Conservation (phyloP, 768 basidiomycete species). For the Leucocoprinus sp. region DNA sequence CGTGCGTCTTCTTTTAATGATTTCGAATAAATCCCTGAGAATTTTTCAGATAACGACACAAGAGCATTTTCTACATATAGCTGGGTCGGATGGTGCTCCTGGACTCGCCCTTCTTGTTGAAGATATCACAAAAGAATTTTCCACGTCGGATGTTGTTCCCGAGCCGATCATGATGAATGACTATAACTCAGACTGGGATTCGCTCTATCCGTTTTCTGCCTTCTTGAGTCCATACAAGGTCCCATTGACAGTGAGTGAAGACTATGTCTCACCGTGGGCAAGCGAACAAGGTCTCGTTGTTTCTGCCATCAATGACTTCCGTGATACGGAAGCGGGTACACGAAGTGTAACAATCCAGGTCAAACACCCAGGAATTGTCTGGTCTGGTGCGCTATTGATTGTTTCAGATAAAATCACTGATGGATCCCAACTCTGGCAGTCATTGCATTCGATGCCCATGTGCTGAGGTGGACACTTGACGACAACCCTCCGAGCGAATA, state of each 20-base stretch:
- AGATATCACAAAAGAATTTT: conserved; percentile 55
- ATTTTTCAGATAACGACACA: conserved; percentile 53
- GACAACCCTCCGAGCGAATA: conserved; percentile 67
- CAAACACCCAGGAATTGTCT: conserved; percentile 74
- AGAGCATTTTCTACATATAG: conserved; percentile 73
- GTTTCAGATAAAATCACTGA: background rate
- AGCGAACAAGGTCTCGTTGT: conserved; percentile 39
- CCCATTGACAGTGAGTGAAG: conserved; percentile 41
- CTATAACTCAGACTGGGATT: conserved; percentile 84
- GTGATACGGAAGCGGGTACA: conserved; percentile 51
- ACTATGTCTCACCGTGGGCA: conserved; percentile 45
- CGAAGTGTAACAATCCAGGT: conserved; percentile 64
- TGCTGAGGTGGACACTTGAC: conserved; percentile 78
- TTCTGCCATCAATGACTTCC: conserved; percentile 44
- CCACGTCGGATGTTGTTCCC: conserved; percentile 31
- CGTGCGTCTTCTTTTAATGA: conserved; percentile 34
- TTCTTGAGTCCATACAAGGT: conserved; percentile 85
- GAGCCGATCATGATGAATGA: conserved; percentile 56
- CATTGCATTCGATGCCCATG: conserved; percentile 87
- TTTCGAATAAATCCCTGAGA: background rate
- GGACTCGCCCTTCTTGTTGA: conserved; percentile 58
- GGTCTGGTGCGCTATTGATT: conserved; percentile 52
- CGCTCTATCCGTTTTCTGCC: conserved; percentile 71
- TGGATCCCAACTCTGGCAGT: conserved; percentile 30
- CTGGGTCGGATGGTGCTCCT: conserved; percentile 74